Evolutionary conservation across 2,329 filamentous ascomycete species (phyloP), one percentile per base, ranked within the genome.

Genomic region (Curvularia hawaiiensis): DNA sequence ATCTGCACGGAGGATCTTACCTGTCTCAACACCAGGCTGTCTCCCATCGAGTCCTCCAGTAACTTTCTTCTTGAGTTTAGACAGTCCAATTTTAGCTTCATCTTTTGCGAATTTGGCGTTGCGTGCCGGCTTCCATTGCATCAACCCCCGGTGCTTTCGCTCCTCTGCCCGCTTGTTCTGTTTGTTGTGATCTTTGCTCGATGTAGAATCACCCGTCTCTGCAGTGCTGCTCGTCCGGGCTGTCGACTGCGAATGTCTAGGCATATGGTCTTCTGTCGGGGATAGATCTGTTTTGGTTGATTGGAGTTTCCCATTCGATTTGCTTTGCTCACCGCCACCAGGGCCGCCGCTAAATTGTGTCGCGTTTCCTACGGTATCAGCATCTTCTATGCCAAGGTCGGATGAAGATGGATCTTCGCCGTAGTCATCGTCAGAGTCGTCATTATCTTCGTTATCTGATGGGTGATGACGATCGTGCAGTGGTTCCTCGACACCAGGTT

Each of bases 121-220:
- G 40, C 94, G 84, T 73, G 93, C 90, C 0, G 94, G 93, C 70
- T 88, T 90, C 92, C 93, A 98, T 76, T 98, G 94, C 91, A 97
- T 96, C 72, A 97, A 70, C 0, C 94, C 94, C 11, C 93, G 84
- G 66, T 97, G 92, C 78, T 93, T 92, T 0, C 93, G 85, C 74
- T 93, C 89, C 73, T 97, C 82, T 45, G 80, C 78, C 47, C 90
- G 87, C 61, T 89, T 86, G 71, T 88, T 91, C 61, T 87, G 84
- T 55, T 82, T 81, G 67, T 86, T 87, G 73, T 89, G 86, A 22
- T 88, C 83, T 72, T 87, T 87, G 71, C 59, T 64, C 39, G 66
- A 75, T 54, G 51, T 71, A 1, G 62, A 54, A 24, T 46, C 45
- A 35, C 56, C 62, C 4, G 55, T 62, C 14, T 54, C 66, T 12